Conservation (phyloP, 2,329 filamentous ascomycete genomes). For the Monilinia aucupariae region DNA sequence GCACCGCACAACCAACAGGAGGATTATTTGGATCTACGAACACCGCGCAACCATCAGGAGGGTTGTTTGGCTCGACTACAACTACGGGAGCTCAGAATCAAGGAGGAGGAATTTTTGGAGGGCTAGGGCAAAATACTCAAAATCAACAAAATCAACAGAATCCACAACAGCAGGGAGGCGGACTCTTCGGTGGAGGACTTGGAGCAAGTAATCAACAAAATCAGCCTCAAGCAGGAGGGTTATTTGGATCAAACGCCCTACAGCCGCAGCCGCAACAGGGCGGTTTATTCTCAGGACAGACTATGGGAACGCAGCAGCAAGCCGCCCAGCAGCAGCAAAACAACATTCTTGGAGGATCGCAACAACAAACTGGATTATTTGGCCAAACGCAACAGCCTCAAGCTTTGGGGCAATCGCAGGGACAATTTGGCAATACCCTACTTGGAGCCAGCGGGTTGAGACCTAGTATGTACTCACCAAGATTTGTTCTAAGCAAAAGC, state of each 20-base stretch:
- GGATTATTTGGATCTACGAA: conserved; percentile 37
- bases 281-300: conserved; percentile 17
- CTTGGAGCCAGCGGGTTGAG: conserved; percentile 31
- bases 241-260: conserved; percentile 18
- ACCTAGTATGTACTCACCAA: conserved; percentile 27
- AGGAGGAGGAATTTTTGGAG: conserved; percentile 22
- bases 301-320: conserved; percentile 21
- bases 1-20: conserved; percentile 22
- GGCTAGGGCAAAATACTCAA: conserved; percentile 24
- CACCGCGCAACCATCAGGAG: conserved; percentile 25
- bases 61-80: conserved; percentile 38
- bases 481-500: not conserved
- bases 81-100: conserved; percentile 33
- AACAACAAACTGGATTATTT: conserved; percentile 19
- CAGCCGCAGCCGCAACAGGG: conserved; percentile 18
- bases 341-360: conserved; percentile 18
- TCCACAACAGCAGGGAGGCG: conserved; percentile 33
- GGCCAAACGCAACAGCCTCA: conserved; percentile 20
- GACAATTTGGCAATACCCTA: conserved; percentile 30
- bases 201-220: conserved; percentile 29
- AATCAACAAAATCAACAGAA: conserved; percentile 29
- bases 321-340: conserved; percentile 17
- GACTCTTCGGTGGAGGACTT: conserved; percentile 25
- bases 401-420: conserved; percentile 17
- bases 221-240: conserved; percentile 22